Percentiles rank a stretch among this genome's conserved stretches.
Conservation (phyloP, 2,329 filamentous ascomycete genomes). For the Colletotrichum noveboracense region DNA sequence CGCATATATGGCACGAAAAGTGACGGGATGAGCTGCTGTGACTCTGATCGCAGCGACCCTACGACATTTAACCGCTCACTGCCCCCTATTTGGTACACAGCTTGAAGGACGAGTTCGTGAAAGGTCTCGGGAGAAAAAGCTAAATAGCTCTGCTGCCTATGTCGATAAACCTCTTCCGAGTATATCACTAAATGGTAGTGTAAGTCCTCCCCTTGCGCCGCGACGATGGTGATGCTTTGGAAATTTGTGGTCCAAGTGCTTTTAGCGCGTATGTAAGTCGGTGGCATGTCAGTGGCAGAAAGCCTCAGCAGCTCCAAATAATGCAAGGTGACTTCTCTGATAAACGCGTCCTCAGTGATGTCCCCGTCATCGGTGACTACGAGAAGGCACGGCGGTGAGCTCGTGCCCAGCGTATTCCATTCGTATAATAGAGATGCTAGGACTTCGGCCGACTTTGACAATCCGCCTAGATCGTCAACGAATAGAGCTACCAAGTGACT, state of each 20-base stretch:
- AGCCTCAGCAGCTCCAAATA: neutral
- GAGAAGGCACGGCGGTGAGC: neutral
- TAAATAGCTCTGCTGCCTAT: neutral
- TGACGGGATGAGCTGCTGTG: neutral
- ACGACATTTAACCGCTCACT: neutral
- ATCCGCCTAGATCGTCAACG: neutral
- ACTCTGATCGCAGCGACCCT: neutral
- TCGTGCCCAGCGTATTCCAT: neutral
- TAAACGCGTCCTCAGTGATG: neutral
- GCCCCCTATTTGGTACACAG: neutral
- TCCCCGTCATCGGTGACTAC: neutral
- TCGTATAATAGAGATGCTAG: neutral
- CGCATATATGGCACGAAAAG: neutral
- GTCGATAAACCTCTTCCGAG: neutral
- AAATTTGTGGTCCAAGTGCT: neutral
- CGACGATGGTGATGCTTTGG: neutral
- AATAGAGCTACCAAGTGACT: neutral
- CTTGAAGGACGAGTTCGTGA: neutral
- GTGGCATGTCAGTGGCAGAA: neutral
- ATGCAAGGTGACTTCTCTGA: neutral
- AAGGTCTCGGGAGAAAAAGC: neutral
- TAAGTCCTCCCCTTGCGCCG: neutral
- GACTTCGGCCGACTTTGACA: neutral
- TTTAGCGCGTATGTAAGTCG: neutral
- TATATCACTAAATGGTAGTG: neutral